Conservation (phyloP, 2,329 filamentous ascomycete species). For the Fusarium abutilonis region DNA sequence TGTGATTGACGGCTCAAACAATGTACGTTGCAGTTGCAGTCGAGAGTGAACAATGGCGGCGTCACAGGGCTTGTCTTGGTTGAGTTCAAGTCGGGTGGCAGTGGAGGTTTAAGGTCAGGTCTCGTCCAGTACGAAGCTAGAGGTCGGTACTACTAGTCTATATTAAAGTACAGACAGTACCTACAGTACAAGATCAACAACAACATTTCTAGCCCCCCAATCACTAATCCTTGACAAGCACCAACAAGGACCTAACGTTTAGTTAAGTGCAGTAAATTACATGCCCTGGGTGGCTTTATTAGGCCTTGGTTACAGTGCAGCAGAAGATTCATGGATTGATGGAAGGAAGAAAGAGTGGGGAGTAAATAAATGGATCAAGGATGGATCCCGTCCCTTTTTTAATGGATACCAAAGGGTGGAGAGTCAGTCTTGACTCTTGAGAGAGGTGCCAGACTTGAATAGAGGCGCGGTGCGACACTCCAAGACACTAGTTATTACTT, state of each 20-base stretch:
- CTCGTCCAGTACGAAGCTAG: no score
- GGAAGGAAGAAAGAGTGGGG: slow-evolving; percentile 39
- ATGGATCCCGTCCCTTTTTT: slow-evolving; percentile 37
- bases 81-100: slow-evolving; percentile 23
- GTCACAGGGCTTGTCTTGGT: slow-evolving; percentile 22
- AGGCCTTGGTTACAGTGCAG: slow-evolving; percentile 29
- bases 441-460: no score
- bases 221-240: background rate
- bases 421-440: background rate
- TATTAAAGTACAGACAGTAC: slow-evolving; percentile 6
- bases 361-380: slow-evolving; percentile 27
- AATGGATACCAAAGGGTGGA: slow-evolving; percentile 26
- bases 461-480: slow-evolving; percentile 17
- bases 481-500: slow-evolving; percentile 1
- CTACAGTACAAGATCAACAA: background rate
- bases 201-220: slow-evolving; percentile 19
- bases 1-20: slow-evolving; percentile 20
- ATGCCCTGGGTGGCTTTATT: slow-evolving; percentile 35
- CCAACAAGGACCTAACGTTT: no score
- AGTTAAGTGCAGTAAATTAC: slow-evolving; percentile 35
- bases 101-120: slow-evolving; percentile 29
- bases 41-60: slow-evolving; percentile 15
- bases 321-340: slow-evolving; percentile 23
- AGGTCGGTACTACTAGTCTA: background rate
- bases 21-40: background rate